Evolutionary conservation across 495 filamentous ascomycete genomes (phyloP).

Genomic region (Daldinia vernicosa): DNA sequence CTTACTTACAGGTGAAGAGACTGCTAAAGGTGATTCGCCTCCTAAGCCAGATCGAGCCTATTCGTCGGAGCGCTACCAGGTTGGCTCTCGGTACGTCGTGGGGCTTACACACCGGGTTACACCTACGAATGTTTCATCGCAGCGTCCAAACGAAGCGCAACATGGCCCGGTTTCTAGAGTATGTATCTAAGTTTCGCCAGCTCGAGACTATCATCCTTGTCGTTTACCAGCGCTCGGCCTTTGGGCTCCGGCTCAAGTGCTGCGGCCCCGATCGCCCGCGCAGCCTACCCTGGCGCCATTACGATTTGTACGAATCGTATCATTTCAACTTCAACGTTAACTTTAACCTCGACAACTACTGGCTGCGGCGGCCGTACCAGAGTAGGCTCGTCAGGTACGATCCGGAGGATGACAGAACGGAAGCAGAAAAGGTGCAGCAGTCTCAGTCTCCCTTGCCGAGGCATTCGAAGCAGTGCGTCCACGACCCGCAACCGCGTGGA

Average conservation of each 20-base stretch:
- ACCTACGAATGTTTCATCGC: conserved; percentile 57
- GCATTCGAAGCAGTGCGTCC: conserved; percentile 36
- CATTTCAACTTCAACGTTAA: conserved; percentile 60
- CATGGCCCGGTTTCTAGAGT: conserved; percentile 55
- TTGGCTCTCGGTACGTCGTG: conserved; percentile 59
- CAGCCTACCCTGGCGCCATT: conserved; percentile 36
- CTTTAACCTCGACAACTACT: conserved; percentile 57
- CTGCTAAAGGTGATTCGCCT: conserved; percentile 58
- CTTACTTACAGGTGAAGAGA: conserved; percentile 59
- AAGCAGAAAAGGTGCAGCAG: conserved; percentile 23
- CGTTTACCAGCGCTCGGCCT: conserved; percentile 59
- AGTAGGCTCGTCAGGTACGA: conserved; percentile 57
- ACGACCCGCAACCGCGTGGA: conserved; percentile 38
- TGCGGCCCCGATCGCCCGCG: conserved; percentile 28
- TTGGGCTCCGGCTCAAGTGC: conserved; percentile 53
- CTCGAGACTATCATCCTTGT: conserved; percentile 56
- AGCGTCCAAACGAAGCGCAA: conserved; percentile 56
- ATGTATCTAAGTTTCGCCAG: conserved; percentile 53
- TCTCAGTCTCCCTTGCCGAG: conserved; percentile 9
- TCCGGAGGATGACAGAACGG: conserved; percentile 48
- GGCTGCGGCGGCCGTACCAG: conserved; percentile 53
- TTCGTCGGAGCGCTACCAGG: conserved; percentile 54
- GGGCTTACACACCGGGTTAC: conserved; percentile 57
- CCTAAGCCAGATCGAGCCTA: conserved; percentile 57
- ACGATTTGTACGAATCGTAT: conserved; percentile 57